phyloP scores from a whole-genome alignment of 2,329 filamentous ascomycete species.

The Neonectria punicea region DNA sequence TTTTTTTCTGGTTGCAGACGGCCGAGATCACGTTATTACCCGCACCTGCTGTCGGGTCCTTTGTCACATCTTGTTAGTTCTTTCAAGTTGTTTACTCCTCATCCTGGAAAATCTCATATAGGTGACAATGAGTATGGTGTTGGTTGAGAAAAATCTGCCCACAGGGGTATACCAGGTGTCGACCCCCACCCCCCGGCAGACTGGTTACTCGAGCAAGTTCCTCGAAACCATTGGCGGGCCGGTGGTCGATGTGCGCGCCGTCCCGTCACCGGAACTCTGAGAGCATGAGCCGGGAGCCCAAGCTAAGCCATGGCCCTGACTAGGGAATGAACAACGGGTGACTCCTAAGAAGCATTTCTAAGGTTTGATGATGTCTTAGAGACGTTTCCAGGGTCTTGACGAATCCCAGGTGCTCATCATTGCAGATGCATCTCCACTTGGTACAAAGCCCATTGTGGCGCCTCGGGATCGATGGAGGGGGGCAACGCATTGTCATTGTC shows the following conservation, averaged over 20 bases:
- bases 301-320: slow-evolving; percentile 6
- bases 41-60: slow-evolving; percentile 11
- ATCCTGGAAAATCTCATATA: background rate
- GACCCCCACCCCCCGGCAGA: slow-evolving; percentile 20
- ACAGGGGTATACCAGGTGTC: slow-evolving; percentile 29
- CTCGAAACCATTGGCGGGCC: slow-evolving; percentile 2
- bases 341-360: slow-evolving; percentile 8
- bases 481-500: slow-evolving; percentile 23
- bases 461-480: slow-evolving; percentile 17
- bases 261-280: slow-evolving; percentile 23
- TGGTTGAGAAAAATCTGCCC: slow-evolving; percentile 31
- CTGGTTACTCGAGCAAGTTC: slow-evolving; percentile 9
- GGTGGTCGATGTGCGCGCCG: slow-evolving; percentile 23
- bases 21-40: slow-evolving; percentile 40
- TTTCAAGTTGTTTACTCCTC: slow-evolving; percentile 1
- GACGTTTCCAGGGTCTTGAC: slow-evolving; percentile 2
- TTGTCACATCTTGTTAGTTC: background rate
- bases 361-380: slow-evolving; percentile 8
- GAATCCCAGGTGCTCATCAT: slow-evolving; percentile 13
- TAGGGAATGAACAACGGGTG: background rate
- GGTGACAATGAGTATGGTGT: slow-evolving; percentile 17
- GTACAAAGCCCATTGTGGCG: slow-evolving; percentile 13
- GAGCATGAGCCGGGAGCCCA: slow-evolving; percentile 12
- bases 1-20: slow-evolving; percentile 35
- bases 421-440: slow-evolving; percentile 30